Conservation (phyloP, 2,329 filamentous ascomycete species). For the Waltergamsia citrina region DNA sequence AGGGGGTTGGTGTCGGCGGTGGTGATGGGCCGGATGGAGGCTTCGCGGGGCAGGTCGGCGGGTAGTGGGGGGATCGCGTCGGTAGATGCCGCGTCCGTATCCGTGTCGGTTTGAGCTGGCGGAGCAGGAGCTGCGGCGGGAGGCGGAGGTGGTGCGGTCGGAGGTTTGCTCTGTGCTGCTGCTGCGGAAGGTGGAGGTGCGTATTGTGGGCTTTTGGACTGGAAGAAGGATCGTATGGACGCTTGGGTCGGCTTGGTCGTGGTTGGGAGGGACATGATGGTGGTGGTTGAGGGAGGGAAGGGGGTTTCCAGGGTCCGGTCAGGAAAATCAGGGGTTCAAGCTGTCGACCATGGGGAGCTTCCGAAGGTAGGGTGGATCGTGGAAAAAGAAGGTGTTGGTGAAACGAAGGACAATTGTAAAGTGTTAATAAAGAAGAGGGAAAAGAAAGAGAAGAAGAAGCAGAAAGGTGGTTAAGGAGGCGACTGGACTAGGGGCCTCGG, state of each 20-base stretch:
- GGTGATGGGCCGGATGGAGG: slow-evolving; percentile 40
- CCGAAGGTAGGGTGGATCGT: no score
- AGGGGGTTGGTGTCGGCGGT: slow-evolving; percentile 45
- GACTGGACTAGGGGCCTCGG: no score
- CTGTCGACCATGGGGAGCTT: no score
- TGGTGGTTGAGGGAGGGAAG: neutral
- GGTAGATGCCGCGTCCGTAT: no score
- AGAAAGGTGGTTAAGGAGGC: no score
- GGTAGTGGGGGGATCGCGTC: slow-evolving; percentile 11
- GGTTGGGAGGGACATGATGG: slow-evolving; percentile 29
- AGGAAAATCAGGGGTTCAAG: no score
- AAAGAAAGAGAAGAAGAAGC: no score
- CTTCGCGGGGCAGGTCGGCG: slow-evolving; percentile 32
- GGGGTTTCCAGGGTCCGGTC: no score
- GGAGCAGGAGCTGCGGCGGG: slow-evolving; percentile 9
- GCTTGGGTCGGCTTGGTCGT: slow-evolving; percentile 31
- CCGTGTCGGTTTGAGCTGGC: slow-evolving; percentile 1
- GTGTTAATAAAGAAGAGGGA: no score
- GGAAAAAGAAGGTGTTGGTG: no score
- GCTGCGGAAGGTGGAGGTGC: slow-evolving; percentile 23
- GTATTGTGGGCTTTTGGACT: slow-evolving; percentile 30
- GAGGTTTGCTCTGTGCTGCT: slow-evolving; percentile 10
- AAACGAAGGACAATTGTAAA: no score
- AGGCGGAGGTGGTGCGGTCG: slow-evolving; percentile 8
- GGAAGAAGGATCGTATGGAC: slow-evolving; percentile 57